Conservation (phyloP, 257 asterid genomes). For the Nicotiana undulata region DNA sequence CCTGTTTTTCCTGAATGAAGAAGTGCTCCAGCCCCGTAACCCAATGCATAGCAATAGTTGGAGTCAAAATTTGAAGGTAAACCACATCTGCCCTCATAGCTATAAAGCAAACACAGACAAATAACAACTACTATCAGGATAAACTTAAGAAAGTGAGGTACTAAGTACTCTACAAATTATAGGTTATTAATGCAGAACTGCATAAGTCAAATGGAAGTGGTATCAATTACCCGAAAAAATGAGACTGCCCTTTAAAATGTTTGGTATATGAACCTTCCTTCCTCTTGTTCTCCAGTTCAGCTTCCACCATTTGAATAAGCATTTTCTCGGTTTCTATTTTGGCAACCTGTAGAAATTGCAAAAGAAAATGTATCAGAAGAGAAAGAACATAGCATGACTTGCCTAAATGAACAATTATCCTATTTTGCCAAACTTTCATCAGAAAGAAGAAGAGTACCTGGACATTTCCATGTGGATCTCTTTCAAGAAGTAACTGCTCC, state of each 20-base stretch:
- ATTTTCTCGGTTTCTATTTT: slow-evolving; percentile 93
- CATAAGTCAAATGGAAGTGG: neutral
- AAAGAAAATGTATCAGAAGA: slow-evolving; percentile 1
- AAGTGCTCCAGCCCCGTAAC: slow-evolving; percentile 76
- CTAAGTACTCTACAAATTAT: neutral
- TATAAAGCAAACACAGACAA: slow-evolving; percentile 7
- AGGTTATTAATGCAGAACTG: neutral
- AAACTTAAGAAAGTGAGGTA: neutral
- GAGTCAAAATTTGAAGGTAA: slow-evolving; percentile 92
- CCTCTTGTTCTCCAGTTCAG: slow-evolving; percentile 71
- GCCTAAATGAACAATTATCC: neutral
- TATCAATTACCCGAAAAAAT: slow-evolving; percentile 71
- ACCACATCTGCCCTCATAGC: slow-evolving; percentile 97
- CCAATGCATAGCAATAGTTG: slow-evolving; percentile 76
- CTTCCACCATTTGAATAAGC: slow-evolving; percentile 98
- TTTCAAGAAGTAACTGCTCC: slow-evolving; percentile 93
- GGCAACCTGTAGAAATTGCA: slow-evolving; percentile 55
- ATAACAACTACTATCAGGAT: neutral
- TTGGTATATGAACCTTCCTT: slow-evolving; percentile 49
- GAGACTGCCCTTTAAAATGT: slow-evolving; percentile 85
- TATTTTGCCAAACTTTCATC: neutral
- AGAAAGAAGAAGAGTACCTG: slow-evolving; percentile 38
- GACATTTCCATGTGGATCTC: slow-evolving; percentile 99
- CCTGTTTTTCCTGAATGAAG: slow-evolving; percentile 83
- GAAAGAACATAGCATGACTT: neutral